Evolutionary conservation across 768 basidiomycete species (phyloP).

Genomic region (Cystofilobasidium capitatum): DNA sequence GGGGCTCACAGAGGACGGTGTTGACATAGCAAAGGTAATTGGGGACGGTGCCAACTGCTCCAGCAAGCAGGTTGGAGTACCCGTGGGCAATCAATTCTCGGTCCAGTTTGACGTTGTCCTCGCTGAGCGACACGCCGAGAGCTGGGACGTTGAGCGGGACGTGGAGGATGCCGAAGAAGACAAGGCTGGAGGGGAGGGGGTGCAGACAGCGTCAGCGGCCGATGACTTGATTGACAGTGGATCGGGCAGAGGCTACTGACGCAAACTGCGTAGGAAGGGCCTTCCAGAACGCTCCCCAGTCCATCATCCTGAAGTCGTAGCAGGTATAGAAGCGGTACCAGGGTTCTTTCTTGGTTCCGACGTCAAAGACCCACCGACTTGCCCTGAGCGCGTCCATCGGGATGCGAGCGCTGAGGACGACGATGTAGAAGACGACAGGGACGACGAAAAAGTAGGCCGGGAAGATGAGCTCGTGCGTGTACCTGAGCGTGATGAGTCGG

Average conservation of each 20-base stretch:
- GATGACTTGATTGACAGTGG: neutral
- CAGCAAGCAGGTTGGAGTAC: constrained; percentile 76
- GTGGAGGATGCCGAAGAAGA: constrained; percentile 42
- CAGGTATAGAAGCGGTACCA: constrained; percentile 75
- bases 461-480: constrained; percentile 81
- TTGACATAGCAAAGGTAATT: constrained; percentile 63
- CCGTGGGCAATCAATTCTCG: constrained; percentile 88
- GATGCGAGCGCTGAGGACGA: constrained; percentile 56
- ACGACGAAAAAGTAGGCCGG: constrained; percentile 55
- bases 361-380: constrained; percentile 79
- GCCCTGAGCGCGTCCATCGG: constrained; percentile 53
- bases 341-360: constrained; percentile 44
- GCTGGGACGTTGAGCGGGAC: constrained; percentile 59
- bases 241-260: neutral
- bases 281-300: constrained; percentile 59
- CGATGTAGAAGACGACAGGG: constrained; percentile 70
- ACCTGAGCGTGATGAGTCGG: constrained; percentile 66
- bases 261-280: constrained; percentile 53
- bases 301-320: constrained; percentile 54
- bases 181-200: constrained; percentile 38
- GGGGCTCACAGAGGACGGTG: constrained; percentile 39
- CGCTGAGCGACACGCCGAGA: constrained; percentile 77
- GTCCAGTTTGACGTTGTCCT: constrained; percentile 77
- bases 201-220: neutral
- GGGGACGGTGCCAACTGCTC: constrained; percentile 67